Conservation (phyloP, 177 flowering plant species). For the Vitis hybrid region DNA sequence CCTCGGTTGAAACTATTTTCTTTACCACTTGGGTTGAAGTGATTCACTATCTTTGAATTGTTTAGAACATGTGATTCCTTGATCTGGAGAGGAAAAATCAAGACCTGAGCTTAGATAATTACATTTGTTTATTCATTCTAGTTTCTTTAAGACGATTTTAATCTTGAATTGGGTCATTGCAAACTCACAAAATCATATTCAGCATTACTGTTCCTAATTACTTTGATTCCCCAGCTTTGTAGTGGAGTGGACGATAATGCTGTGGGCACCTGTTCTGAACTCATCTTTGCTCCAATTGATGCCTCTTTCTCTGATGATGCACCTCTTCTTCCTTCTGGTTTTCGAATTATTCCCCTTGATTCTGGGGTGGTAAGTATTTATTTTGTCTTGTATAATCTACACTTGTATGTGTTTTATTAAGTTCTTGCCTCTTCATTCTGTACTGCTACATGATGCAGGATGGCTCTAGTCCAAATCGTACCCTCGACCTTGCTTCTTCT, state of each 20-base stretch:
- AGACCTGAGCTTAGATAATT: not conserved
- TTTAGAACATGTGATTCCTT: not conserved
- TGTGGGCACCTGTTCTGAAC: constrained; percentile 49
- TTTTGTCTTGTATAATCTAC: not conserved
- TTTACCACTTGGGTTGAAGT: not conserved
- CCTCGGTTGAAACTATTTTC: not conserved
- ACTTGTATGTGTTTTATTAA: not conserved
- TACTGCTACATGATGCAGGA: constrained; percentile 26
- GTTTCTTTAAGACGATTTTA: no score
- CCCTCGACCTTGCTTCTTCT: constrained; percentile 56
- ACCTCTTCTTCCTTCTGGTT: constrained; percentile 49
- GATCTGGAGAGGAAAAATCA: no score
- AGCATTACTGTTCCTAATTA: not conserved
- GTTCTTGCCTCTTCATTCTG: not conserved
- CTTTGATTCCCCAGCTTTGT: constrained; percentile 34
- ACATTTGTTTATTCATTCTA: not conserved
- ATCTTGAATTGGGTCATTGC: no score
- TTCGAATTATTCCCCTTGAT: constrained; percentile 49
- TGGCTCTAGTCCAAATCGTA: constrained; percentile 38
- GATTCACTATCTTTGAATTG: not conserved
- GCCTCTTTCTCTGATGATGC: constrained; percentile 62
- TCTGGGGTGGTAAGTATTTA: constrained; percentile 28
- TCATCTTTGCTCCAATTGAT: constrained; percentile 59
- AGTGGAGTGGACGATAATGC: constrained; percentile 55
- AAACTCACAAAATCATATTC: no score